These are phyloP conservation scores for Moricandia arvensis DNA, from an alignment of 345 rosid species.

Conservation along the genomic window DNA sequence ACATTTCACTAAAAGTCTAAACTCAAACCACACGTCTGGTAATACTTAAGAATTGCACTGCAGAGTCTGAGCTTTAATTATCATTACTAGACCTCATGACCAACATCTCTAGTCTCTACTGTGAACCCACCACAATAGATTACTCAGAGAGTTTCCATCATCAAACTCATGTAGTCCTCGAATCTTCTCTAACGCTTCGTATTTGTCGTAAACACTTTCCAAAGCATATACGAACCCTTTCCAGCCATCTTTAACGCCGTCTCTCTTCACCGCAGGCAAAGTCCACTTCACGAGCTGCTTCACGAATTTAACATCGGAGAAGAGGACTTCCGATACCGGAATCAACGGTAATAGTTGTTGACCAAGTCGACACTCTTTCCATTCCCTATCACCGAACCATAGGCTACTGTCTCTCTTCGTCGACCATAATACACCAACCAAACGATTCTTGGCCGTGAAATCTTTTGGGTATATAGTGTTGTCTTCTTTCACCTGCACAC, in stretches of 20 bases:
- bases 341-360: constrained; percentile 71
- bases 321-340: constrained; percentile 68
- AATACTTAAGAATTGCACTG: neutral
- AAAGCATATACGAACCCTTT: neutral
- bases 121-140: constrained; percentile 1
- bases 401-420: constrained; percentile 84
- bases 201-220: neutral
- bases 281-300: neutral
- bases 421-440: constrained; percentile 84
- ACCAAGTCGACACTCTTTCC: constrained; percentile 83
- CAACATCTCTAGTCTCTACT: neutral
- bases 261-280: neutral
- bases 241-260: neutral
- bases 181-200: neutral
- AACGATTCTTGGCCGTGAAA: constrained; percentile 67
- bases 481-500: constrained; percentile 69
- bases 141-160: neutral
- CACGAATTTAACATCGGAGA: constrained; percentile 44
- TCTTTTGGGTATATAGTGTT: constrained; percentile 49
- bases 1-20: neutral
- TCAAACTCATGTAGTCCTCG: neutral
- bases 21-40: neutral
- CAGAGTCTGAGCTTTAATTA: neutral
- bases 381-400: constrained; percentile 80
- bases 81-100: neutral